Evolutionary conservation across 805 yeast species (phyloP), one percentile per base, ranked within the genome.

Genomic region (Torulaspora gathmanii): DNA sequence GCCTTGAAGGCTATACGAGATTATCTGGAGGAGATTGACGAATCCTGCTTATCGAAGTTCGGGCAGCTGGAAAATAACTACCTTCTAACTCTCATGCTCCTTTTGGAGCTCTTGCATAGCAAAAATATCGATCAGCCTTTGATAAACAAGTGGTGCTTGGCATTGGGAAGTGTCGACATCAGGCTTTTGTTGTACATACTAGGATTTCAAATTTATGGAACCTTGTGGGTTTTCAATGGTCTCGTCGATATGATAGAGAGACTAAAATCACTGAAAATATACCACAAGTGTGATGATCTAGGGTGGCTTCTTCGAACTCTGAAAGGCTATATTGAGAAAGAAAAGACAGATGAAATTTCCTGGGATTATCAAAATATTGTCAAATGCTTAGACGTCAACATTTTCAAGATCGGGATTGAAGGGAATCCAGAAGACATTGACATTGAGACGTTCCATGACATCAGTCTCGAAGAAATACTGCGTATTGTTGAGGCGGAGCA

Each of bases 201-300:
- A 12, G 61, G 50, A 6, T 51, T 59, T 17, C 39, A 54, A 13
- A 37, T 58, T 1, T 56, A 49, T 44, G 68, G 68, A 1, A 62
- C 60, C 17, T 34, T 62, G 3, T 64, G 68, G 67, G 45, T 56
- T 12, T 56, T 46, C 39, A 54, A 58, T 33, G 69, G 69, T 1
- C 49, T 65, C 15, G 31, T 50, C 10, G 47, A 45, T 10, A 49
- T 58, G 10, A 37, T 59, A 1, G 31, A 46, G 5, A 57, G 55
- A 29, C 44, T 63, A 8, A 61, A 61, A 29, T 28, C 47, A 10
- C 45, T 65, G 15, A 61, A 60, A 31, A 26, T 65, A 12, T 38
- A 50, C 13, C 51, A 62, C 42, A 64, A 63, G 40, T 53, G 57
- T 22, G 37, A 27, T 13, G 41, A 58, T 37, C 15, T 40, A 5